These are phyloP conservation scores for Tremellales sp. DNA, from an alignment of 1,284 basidiomycete genomes.

Conservation along the genomic window DNA sequence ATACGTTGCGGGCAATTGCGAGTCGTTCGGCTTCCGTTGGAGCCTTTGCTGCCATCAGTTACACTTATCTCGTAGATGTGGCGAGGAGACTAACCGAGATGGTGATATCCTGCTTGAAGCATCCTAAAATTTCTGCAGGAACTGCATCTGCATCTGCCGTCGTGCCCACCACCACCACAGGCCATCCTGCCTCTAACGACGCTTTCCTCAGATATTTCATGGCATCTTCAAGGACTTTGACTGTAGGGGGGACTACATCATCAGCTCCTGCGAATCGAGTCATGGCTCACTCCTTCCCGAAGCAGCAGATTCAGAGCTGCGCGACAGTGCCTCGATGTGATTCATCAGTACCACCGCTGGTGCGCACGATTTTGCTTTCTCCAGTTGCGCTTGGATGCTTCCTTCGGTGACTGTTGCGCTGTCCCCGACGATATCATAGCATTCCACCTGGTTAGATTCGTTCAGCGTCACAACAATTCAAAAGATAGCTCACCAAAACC, in stretches of 20 bases:
- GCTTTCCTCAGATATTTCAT: conserved; percentile 14
- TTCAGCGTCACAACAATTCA: neutral
- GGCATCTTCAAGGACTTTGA: conserved; percentile 33
- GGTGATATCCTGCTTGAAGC: conserved; percentile 82
- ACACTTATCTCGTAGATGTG: neutral
- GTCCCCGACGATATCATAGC: conserved; percentile 79
- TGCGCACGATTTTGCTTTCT: conserved; percentile 72
- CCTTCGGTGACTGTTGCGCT: conserved; percentile 75
- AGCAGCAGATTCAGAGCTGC: conserved; percentile 64
- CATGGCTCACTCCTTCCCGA: conserved; percentile 65
- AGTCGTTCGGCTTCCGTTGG: conserved; percentile 72
- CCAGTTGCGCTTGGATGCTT: conserved; percentile 68
- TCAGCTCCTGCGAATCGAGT: conserved; percentile 8
- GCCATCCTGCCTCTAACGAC: conserved; percentile 52
- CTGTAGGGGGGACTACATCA: conserved; percentile 32
- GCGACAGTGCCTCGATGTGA: conserved; percentile 77
- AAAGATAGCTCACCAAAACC: conserved; percentile 59
- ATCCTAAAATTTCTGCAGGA: conserved; percentile 62
- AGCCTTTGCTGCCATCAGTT: conserved; percentile 54
- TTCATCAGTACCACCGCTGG: conserved; percentile 82
- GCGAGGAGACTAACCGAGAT: conserved; percentile 58
- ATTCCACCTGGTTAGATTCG: conserved; percentile 64
- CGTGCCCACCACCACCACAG: conserved; percentile 68
- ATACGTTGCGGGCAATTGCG: conserved; percentile 58
- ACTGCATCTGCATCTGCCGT: conserved; percentile 66